Evolutionary conservation across 1,284 basidiomycete genomes (phyloP).

Genomic region (Malassezia dermatis): DNA sequence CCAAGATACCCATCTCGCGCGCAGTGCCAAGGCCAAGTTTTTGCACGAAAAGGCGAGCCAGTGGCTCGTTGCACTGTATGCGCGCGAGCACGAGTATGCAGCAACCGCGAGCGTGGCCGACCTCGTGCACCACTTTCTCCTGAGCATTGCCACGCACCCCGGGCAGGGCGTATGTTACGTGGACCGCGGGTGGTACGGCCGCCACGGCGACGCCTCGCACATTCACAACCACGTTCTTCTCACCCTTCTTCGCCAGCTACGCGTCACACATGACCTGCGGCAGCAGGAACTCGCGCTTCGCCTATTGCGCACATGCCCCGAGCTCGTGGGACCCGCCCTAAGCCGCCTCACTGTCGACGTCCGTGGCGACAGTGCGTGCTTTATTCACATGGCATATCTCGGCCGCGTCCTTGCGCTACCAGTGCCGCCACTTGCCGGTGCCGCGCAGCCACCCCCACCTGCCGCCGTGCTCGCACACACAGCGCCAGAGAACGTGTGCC

Average conservation of each 20-base stretch:
- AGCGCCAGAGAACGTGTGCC: slow-evolving; percentile 24
- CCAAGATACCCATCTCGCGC: slow-evolving; percentile 28
- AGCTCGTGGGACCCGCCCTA: slow-evolving; percentile 65
- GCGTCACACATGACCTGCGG: slow-evolving; percentile 71
- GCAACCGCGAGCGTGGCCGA: slow-evolving; percentile 55
- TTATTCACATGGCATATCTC: slow-evolving; percentile 72
- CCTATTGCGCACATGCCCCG: slow-evolving; percentile 69
- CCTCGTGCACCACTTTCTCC: slow-evolving; percentile 72
- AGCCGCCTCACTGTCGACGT: slow-evolving; percentile 61
- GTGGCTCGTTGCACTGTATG: slow-evolving; percentile 32
- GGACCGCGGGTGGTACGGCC: slow-evolving; percentile 81
- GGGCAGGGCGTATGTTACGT: slow-evolving; percentile 76
- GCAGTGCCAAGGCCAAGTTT: slow-evolving; percentile 30
- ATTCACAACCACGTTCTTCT: slow-evolving; percentile 77
- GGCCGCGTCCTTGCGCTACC: slow-evolving; percentile 66
- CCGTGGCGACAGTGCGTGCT: slow-evolving; percentile 62
- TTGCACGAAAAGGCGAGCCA: slow-evolving; percentile 35
- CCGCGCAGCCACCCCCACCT: slow-evolving; percentile 59
- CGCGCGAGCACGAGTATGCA: slow-evolving; percentile 24
- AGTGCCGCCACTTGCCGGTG: slow-evolving; percentile 51
- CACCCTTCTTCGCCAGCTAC: slow-evolving; percentile 63
- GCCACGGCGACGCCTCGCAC: slow-evolving; percentile 19
- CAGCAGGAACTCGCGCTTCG: slow-evolving; percentile 72
- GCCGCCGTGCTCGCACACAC: slow-evolving; percentile 53
- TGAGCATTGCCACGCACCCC: slow-evolving; percentile 72